phyloP scores from a whole-genome alignment of 495 filamentous ascomycete species.

The Penicillium chermesinum region DNA sequence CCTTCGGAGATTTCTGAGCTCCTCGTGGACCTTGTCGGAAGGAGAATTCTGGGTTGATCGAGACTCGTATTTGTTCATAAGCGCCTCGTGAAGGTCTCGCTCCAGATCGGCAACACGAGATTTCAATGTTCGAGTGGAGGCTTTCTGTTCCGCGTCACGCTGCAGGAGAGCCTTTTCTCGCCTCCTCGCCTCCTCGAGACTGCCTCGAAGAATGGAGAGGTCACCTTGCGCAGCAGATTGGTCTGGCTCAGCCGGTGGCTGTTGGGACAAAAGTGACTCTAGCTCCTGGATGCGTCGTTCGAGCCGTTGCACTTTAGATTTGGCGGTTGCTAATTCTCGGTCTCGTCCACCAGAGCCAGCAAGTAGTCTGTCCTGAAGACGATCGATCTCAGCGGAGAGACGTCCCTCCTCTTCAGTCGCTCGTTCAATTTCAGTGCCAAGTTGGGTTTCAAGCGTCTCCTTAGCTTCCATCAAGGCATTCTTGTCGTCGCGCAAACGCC shows the following conservation, averaged over 20 bases:
- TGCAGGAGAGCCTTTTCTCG: slow-evolving; percentile 59
- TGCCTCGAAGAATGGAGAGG: slow-evolving; percentile 52
- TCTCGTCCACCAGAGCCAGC: slow-evolving; percentile 41
- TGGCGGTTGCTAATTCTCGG: slow-evolving; percentile 45
- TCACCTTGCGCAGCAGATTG: slow-evolving; percentile 48
- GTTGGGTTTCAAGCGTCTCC: slow-evolving; percentile 49
- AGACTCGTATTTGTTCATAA: slow-evolving; percentile 46
- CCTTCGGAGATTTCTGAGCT: slow-evolving; percentile 56
- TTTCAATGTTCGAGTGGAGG: slow-evolving; percentile 48
- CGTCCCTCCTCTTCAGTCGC: slow-evolving; percentile 52
- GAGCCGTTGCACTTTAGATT: slow-evolving; percentile 53
- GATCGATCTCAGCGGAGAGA: slow-evolving; percentile 53
- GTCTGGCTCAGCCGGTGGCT: slow-evolving; percentile 29
- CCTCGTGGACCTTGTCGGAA: slow-evolving; percentile 51
- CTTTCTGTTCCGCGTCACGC: slow-evolving; percentile 57
- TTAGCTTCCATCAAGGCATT: slow-evolving; percentile 45
- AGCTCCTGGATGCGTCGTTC: slow-evolving; percentile 55
- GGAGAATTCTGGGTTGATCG: slow-evolving; percentile 48
- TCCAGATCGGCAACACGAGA: slow-evolving; percentile 53
- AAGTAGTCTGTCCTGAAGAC: slow-evolving; percentile 46
- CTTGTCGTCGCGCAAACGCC: slow-evolving; percentile 54
- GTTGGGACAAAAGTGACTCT: slow-evolving; percentile 46
- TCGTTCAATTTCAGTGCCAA: slow-evolving; percentile 51
- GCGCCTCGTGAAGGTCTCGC: slow-evolving; percentile 48
- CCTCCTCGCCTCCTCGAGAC: slow-evolving; percentile 56